Evolutionary conservation across 306 rosid genomes (phyloP).

Genomic region (Trifolium dubium): DNA sequence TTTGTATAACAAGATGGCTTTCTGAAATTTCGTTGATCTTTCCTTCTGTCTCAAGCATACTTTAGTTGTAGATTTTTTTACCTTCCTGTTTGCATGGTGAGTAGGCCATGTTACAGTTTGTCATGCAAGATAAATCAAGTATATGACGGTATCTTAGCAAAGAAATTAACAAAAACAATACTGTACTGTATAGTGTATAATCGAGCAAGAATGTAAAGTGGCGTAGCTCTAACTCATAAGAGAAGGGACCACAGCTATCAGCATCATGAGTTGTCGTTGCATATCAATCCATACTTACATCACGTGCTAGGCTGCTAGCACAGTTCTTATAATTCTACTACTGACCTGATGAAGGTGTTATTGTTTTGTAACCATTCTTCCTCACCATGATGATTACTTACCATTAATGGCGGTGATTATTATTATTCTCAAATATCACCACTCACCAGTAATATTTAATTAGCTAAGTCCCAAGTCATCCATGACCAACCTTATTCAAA

Average conservation of each 20-base stretch:
- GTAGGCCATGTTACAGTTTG: neutral
- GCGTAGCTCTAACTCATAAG: conserved; percentile 3
- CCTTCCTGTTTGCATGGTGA: neutral
- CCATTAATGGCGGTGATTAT: neutral
- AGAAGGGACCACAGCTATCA: conserved; percentile 9
- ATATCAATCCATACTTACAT: neutral
- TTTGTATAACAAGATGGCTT: neutral
- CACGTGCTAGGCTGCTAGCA: neutral
- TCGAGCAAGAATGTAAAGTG: conserved; percentile 2
- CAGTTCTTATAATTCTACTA: neutral
- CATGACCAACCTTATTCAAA: neutral
- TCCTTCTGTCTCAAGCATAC: neutral
- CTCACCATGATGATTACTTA: neutral
- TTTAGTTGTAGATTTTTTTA: neutral
- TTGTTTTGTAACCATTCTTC: neutral
- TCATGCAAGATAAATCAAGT: neutral
- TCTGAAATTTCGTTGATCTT: neutral
- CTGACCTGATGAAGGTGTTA: neutral
- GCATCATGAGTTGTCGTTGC: conserved; percentile 21
- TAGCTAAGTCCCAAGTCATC: neutral
- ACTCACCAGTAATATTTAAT: too few relatives aligned
- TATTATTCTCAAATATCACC: too few relatives aligned
- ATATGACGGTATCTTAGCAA: neutral
- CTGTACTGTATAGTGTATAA: neutral
- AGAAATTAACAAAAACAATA: conserved; percentile 5